phyloP scores from a whole-genome alignment of 176 grass and related monocot species.

The Zoysia japonica region DNA sequence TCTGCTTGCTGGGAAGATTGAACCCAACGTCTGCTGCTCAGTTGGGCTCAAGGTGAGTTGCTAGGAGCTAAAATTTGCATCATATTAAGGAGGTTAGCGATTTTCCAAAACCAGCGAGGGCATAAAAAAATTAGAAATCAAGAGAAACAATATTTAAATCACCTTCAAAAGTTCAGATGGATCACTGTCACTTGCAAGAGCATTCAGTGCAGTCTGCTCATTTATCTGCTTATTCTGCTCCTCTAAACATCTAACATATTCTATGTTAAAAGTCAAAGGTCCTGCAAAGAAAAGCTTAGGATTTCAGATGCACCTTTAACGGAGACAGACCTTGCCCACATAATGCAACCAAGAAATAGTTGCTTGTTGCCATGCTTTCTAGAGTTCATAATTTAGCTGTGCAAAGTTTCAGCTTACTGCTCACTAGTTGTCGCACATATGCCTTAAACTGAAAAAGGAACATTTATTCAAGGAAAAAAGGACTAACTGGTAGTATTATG shows the following conservation, averaged over 20 bases:
- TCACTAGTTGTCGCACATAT: conserved; percentile 78
- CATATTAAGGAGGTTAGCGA: neutral
- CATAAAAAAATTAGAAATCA: neutral
- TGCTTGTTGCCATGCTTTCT: conserved; percentile 73
- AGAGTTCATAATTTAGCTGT: conserved; percentile 69
- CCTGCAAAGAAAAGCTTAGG: conserved; percentile 39
- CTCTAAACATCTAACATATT: conserved; percentile 62
- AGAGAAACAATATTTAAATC: neutral
- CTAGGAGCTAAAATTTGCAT: conserved; percentile 47
- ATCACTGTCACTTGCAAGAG: conserved; percentile 67
- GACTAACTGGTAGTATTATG: neutral
- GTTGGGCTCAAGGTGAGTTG: conserved; percentile 53
- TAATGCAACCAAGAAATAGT: conserved; percentile 15
- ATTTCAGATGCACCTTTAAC: conserved; percentile 25
- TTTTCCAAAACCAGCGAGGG: conserved; percentile 7
- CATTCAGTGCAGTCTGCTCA: conserved; percentile 60
- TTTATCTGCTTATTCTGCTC: conserved; percentile 63
- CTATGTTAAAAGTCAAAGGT: conserved; percentile 53
- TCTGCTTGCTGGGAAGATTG: conserved; percentile 63
- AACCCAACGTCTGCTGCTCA: conserved; percentile 42
- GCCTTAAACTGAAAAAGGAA: conserved; percentile 45
- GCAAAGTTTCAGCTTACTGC: conserved; percentile 76
- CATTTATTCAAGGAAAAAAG: neutral
- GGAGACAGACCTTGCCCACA: neutral
- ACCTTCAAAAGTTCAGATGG: conserved; percentile 61